Base-by-base conservation (phyloP, 2,329 filamentous ascomycete genomes). In the Reticulascus tulasneorum region DNA sequence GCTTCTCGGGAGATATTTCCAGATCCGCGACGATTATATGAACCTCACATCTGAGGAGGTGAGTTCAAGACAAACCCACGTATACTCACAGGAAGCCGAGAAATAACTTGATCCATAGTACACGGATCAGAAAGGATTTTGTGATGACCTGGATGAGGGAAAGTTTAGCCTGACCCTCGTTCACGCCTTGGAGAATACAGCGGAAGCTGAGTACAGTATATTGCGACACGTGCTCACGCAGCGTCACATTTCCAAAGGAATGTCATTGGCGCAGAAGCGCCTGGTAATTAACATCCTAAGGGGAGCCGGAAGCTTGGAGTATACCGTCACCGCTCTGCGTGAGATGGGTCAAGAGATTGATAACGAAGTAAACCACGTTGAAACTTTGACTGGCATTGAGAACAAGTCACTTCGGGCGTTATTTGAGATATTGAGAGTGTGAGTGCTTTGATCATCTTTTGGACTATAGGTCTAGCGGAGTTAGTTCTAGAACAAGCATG, bases 81-180 rank as follows among this genome's bases (percentile, higher is more conserved):
- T n/a, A n/a, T n/a, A n/a, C n/a, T n/a, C n/a, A n/a, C n/a, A n/a
- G n/a, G n/a, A n/a, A n/a, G n/a, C n/a, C n/a, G n/a, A n/a, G n/a
- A 17, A 13, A n/a, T 33, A 31, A 27, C 15, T 27, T 28, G 24
- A 19, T 3, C 16, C 4, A 19, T 20, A 56, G 52, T 67, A 67
- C 33, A 49, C 57, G 3, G 41, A 45, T 1, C 46, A 58, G 22
- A 67, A 67, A 38, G 63, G 64, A 0, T 62, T 63, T 36, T 59
- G 55, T 36, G 63, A 66, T 23, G 64, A 67, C 37, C 47, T 67
- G 0, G 57, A 60, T 17, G 63, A 67, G 43, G 63, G 64, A 1
- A 37, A 29, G 6, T 37, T 37, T 29, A 37, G 21, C 2, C 34
- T 37, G 34, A 26, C 34, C 6, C 34, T 37, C 17, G 32, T 37